Percentiles rank a stretch among this genome's conserved stretches.
Evolutionary conservation across 495 filamentous ascomycete genomes (phyloP).

Genomic region (Lophiotrema nucula): DNA sequence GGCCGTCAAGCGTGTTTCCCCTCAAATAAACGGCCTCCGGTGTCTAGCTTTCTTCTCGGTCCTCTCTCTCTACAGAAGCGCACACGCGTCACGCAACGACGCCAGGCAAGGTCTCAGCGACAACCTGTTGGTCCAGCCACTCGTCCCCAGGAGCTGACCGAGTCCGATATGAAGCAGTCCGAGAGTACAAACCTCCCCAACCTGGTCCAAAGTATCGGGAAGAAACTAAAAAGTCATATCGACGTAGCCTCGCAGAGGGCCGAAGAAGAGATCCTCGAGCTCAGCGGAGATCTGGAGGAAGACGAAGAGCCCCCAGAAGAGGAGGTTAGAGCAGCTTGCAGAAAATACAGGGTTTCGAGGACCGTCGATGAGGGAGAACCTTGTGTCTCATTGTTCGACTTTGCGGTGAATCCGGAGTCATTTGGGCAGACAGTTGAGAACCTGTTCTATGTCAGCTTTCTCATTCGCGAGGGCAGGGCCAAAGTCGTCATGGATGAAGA

Average conservation of each 20-base stretch:
- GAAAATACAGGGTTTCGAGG: constrained; percentile 52
- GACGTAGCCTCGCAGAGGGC: constrained; percentile 25
- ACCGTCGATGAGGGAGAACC: constrained; percentile 47
- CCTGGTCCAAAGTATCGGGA: constrained; percentile 64
- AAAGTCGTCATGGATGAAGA: constrained; percentile 63
- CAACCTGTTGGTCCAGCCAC: constrained; percentile 60
- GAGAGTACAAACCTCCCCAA: constrained; percentile 74
- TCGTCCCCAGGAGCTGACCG: constrained; percentile 69
- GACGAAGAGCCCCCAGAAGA: constrained; percentile 42
- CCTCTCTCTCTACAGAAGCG: constrained; percentile 88
- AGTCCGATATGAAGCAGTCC: constrained; percentile 65
- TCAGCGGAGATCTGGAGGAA: too few species aligned
- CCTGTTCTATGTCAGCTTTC: constrained; percentile 92
- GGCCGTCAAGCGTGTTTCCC: constrained; percentile 73
- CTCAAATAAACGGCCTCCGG: constrained; percentile 67
- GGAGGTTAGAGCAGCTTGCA: constrained; percentile 49
- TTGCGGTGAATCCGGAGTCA: constrained; percentile 81
- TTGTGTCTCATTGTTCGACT: constrained; percentile 72
- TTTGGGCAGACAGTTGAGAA: constrained; percentile 98
- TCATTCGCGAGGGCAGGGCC: constrained; percentile 81
- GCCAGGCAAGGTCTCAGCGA: constrained; percentile 60
- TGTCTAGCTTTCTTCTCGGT: constrained; percentile 83
- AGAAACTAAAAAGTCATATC: constrained; percentile 43
- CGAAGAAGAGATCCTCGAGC: constrained; percentile 41
- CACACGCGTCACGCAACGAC: constrained; percentile 60